A percentile compares a stretch with the other conserved stretches of the same genome.
phyloP scores from a whole-genome alignment of 1,284 basidiomycete genomes.

The Thecaphora thlaspeos region DNA sequence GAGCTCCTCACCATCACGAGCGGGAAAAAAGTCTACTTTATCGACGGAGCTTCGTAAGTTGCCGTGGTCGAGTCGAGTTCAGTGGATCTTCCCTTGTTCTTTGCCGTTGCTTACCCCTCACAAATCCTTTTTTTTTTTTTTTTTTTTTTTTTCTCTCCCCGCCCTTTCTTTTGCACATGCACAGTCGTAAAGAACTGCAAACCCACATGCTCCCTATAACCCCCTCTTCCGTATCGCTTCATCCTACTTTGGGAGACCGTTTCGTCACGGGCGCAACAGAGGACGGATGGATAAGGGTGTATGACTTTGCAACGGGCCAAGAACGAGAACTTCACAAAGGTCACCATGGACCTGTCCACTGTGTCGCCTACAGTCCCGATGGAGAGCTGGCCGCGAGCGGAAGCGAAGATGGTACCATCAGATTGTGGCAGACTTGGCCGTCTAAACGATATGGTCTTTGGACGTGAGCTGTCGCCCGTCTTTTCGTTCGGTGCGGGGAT shows the following conservation, averaged over 20 bases:
- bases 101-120: too few species aligned
- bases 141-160: too few species aligned
- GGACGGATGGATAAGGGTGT: slow-evolving; percentile 95
- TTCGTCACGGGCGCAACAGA: slow-evolving; percentile 87
- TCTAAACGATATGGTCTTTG: slow-evolving; percentile 90
- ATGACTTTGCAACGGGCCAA: slow-evolving; percentile 78
- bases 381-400: slow-evolving; percentile 98
- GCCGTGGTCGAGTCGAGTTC: too few species aligned
- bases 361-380: slow-evolving; percentile 89
- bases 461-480: slow-evolving; percentile 59
- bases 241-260: slow-evolving; percentile 80
- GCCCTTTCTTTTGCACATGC: too few species aligned
- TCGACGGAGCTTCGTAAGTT: too few species aligned
- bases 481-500: too few species aligned
- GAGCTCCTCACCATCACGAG: slow-evolving; percentile 84
- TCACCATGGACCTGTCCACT: slow-evolving; percentile 95
- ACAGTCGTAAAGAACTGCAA: slow-evolving; percentile 29
- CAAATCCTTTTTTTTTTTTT: too few species aligned
- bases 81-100: too few species aligned
- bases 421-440: slow-evolving; percentile 92
- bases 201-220: slow-evolving; percentile 57
- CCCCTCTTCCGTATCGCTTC: slow-evolving; percentile 86
- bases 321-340: slow-evolving; percentile 92
- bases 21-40: slow-evolving; percentile 85
- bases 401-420: slow-evolving; percentile 80